These are phyloP conservation scores for Chaetomium cochliodes DNA, from an alignment of 495 filamentous ascomycete species.

Conservation along the genomic window DNA sequence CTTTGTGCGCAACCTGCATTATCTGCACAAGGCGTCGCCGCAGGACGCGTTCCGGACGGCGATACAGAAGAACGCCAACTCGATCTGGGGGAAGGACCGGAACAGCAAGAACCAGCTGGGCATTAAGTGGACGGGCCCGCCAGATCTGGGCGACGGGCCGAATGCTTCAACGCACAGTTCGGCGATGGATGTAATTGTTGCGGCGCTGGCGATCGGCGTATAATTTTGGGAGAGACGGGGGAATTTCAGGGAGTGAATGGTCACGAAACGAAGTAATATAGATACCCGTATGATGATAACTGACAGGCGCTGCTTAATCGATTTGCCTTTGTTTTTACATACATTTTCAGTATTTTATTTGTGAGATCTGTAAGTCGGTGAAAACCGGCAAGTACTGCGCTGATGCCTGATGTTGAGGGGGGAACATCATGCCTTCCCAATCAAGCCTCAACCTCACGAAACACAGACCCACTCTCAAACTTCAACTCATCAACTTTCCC, in stretches of 20 bases:
- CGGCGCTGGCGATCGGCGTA: slow-evolving; percentile 49
- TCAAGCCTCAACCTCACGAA: neutral
- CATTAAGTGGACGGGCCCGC: slow-evolving; percentile 60
- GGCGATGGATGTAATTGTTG: slow-evolving; percentile 68
- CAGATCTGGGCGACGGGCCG: slow-evolving; percentile 46
- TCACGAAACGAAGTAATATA: neutral
- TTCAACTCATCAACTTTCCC: slow-evolving; percentile 14
- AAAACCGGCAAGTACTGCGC: neutral
- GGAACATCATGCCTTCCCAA: neutral
- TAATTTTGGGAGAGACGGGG: neutral
- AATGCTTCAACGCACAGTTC: slow-evolving; percentile 59
- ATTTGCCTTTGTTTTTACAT: neutral
- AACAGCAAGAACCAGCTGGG: slow-evolving; percentile 53
- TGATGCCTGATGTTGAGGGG: slow-evolving; percentile 12
- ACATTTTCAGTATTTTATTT: neutral
- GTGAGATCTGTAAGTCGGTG: neutral
- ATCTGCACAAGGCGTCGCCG: slow-evolving; percentile 55
- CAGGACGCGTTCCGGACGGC: slow-evolving; percentile 52
- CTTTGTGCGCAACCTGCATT: slow-evolving; percentile 67
- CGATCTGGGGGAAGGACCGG: slow-evolving; percentile 65
- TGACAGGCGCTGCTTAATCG: neutral
- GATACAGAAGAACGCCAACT: slow-evolving; percentile 61
- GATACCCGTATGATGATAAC: neutral
- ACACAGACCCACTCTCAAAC: slow-evolving; percentile 2
- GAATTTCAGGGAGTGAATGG: neutral